A percentile compares a stretch with the other conserved stretches of the same genome.
These are phyloP conservation scores for Cornus controversa DNA, from an alignment of 148 eudicot genomes.

Conservation along the genomic window DNA sequence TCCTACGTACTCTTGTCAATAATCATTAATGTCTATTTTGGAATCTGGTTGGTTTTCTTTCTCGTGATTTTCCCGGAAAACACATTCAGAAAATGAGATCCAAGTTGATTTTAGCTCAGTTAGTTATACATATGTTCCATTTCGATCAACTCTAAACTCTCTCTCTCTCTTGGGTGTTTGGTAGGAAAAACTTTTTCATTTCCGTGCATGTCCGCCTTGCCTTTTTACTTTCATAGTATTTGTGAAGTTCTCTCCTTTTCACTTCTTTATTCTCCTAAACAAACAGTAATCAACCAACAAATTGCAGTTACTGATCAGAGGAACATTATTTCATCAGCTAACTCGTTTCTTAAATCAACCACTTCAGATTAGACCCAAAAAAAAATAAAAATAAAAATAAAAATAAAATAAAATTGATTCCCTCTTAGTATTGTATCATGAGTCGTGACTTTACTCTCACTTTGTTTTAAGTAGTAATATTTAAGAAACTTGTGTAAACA, in stretches of 20 bases:
- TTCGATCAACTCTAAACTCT: not conserved
- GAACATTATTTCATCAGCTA: too few species aligned
- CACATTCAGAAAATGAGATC: constrained; percentile 2
- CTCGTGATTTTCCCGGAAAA: constrained; percentile 11
- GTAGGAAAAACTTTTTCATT: not conserved
- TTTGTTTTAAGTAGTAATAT: too few species aligned
- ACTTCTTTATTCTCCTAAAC: too few species aligned
- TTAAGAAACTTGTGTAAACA: too few species aligned
- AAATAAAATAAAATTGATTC: too few species aligned
- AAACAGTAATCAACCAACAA: too few species aligned
- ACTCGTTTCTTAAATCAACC: too few species aligned
- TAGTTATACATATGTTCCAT: not conserved
- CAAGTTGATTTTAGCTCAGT: not conserved
- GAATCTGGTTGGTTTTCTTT: not conserved
- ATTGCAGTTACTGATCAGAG: too few species aligned
- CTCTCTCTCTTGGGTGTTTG: not conserved
- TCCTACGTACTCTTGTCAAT: not conserved
- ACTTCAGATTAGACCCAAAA: too few species aligned
- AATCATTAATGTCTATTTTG: not conserved
- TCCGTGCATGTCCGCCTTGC: not conserved
- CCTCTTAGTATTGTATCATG: too few species aligned
- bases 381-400: too few species aligned
- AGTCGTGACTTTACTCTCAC: too few species aligned
- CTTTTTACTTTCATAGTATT: not conserved
- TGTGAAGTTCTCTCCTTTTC: not conserved